These are phyloP conservation scores for Neoconidiobolus thromboides DNA, from an alignment of 371 early-diverging fungal species.

Conservation along the genomic window DNA sequence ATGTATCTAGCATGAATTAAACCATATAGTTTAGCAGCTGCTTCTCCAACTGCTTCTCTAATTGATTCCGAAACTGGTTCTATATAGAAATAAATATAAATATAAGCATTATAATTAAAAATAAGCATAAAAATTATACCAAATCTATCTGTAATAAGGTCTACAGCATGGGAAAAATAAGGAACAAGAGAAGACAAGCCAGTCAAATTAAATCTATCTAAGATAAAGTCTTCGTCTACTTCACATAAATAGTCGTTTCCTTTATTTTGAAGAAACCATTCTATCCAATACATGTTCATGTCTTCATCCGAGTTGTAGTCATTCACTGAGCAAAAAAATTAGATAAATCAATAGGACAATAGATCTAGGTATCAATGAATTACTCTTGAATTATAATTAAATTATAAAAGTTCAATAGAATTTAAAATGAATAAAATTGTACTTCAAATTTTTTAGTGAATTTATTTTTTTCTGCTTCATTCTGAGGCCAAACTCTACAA, in stretches of 20 bases:
- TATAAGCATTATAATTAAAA: not conserved
- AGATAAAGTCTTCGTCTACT: slow-evolving; percentile 85
- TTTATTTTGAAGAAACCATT: slow-evolving; percentile 11
- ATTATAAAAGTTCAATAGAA: no score
- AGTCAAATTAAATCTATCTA: slow-evolving; percentile 91
- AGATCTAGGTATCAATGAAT: no score
- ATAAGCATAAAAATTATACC: slow-evolving; percentile 15
- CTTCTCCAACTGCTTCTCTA: slow-evolving; percentile 19
- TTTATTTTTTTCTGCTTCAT: no score
- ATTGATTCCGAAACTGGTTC: not conserved
- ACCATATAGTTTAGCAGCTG: slow-evolving; percentile 76
- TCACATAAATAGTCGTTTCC: slow-evolving; percentile 91
- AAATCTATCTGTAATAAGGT: slow-evolving; percentile 74
- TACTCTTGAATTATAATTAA: no score
- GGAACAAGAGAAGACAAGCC: slow-evolving; percentile 65
- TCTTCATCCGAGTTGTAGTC: no score
- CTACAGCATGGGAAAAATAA: slow-evolving; percentile 60
- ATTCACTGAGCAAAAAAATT: no score
- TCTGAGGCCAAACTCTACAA: no score
- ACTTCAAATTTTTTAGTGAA: no score
- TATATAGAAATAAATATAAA: not conserved
- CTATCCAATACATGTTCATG: no score
- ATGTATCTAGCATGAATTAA: slow-evolving; percentile 87
- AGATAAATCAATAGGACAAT: no score
- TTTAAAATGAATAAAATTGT: no score